These are phyloP conservation scores for Fomitopsis schrenkii DNA, from an alignment of 1,284 basidiomycete genomes.

Conservation along the genomic window DNA sequence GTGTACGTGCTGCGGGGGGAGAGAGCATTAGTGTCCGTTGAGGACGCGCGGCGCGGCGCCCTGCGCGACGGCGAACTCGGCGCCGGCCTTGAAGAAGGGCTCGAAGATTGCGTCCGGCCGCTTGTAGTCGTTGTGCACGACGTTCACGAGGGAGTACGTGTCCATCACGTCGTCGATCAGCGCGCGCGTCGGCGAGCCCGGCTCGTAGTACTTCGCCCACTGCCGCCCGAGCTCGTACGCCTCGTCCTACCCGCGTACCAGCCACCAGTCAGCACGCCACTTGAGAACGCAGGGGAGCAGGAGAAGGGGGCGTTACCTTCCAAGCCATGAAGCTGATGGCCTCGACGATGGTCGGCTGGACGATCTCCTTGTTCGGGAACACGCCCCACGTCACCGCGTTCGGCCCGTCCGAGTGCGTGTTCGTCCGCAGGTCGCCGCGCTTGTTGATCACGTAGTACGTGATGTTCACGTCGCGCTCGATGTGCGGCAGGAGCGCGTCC, in stretches of 20 bases:
- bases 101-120: slow-evolving; percentile 81
- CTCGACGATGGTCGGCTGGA: slow-evolving; percentile 98
- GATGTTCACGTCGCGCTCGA: slow-evolving; percentile 86
- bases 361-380: slow-evolving; percentile 97
- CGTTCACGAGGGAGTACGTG: slow-evolving; percentile 87
- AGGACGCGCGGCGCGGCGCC: slow-evolving; percentile 15
- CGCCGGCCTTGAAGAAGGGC: slow-evolving; percentile 78
- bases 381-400: slow-evolving; percentile 99
- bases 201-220: slow-evolving; percentile 90
- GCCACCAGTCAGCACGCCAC: background rate
- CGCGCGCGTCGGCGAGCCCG: slow-evolving; percentile 69
- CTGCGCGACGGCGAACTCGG: slow-evolving; percentile 47
- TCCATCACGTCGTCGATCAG: slow-evolving; percentile 82
- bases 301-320: slow-evolving; percentile 59
- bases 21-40: slow-evolving; percentile 15
- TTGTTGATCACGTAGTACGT: slow-evolving; percentile 97
- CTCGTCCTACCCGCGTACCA: slow-evolving; percentile 65
- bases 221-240: slow-evolving; percentile 94
- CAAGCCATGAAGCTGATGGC: slow-evolving; percentile 96
- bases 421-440: slow-evolving; percentile 89
- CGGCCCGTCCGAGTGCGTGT: slow-evolving; percentile 88
- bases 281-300: background rate
- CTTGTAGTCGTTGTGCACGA: slow-evolving; percentile 97
- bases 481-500: slow-evolving; percentile 72
- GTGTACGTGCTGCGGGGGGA: background rate